Evolutionary conservation across 1,139 yeast genomes (phyloP), one percentile per base, ranked within the genome.

Genomic region (Scheffersomyces illinoinensis): DNA sequence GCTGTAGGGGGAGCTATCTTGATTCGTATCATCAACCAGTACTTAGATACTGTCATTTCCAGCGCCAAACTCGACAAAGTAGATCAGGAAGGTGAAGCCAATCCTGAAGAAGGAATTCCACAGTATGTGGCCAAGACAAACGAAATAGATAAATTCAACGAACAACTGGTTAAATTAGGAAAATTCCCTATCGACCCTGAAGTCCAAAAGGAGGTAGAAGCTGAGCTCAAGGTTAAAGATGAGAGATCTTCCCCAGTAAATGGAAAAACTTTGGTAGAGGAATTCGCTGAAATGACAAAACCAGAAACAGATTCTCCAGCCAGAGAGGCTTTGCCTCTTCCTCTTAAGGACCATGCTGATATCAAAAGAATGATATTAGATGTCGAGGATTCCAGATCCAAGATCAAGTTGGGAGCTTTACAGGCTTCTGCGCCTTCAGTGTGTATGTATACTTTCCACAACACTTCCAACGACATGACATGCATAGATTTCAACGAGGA

Each of bases 401-500:
- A 90, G 62, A 86, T 95, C 56, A 83, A 81, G 62, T 74, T 95
- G 57, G 81, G 77, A 0, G 72, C 81, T 5, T 75, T 87, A 39
- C 97, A 91, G 73, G 90, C 96, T 0, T 80, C 92, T 39, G 85
- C 96, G 33, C 99, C 99, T 14, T 90, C 97, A 59, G 97, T 95
- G 50, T 95, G 99, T 74, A 92, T 95, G 97, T 96, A 95, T 77
- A 95, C 99, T 0, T 93, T 96, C 77, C 99, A 95, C 79, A 95
- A 96, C 74, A 91, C 98, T 10, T 90, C 91, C 71, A 90, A 91
- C 64, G 96, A 91, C 62, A 80, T 95, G 82, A 91, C 96, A 20
- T 86, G 93, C 58, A 73, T 95, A 56, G 91, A 88, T 62, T 93
- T 93, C 76, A 92, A 95, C 67, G 91, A 90, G 55, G 98, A 93